Conservation (phyloP, 805 yeast species). For the Ogataea dorogensis region DNA sequence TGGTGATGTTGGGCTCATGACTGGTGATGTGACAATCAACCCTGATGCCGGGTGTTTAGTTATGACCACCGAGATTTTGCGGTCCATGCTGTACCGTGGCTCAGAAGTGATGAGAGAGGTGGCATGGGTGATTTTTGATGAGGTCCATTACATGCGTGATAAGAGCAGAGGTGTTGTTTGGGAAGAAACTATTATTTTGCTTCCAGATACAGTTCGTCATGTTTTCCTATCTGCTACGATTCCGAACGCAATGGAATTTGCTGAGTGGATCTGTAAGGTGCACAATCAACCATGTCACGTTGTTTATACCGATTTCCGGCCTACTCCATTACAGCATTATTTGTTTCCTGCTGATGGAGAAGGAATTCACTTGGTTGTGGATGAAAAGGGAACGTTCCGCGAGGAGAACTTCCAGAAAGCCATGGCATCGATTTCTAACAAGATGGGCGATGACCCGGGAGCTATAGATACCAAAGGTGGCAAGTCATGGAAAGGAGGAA, state of each 20-base stretch:
- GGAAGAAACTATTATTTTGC: conserved; percentile 96
- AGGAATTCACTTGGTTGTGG: conserved; percentile 96
- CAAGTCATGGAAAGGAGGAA: conserved; percentile 85
- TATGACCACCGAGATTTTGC: conserved; percentile 97
- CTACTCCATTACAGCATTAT: conserved; percentile 97
- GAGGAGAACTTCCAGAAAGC: conserved; percentile 99
- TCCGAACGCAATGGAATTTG: conserved; percentile 97
- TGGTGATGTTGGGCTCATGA: conserved; percentile 97
- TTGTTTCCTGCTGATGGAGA: conserved; percentile 98
- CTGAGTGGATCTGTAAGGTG: conserved; percentile 96
- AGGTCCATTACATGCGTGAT: conserved; percentile 98
- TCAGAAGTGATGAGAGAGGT: conserved; percentile 98
- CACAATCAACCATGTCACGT: conserved; percentile 98
- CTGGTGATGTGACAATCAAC: conserved; percentile 98
- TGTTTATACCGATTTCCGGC: conserved; percentile 97
- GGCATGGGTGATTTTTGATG: conserved; percentile 98
- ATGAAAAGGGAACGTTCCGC: conserved; percentile 92
- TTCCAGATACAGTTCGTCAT: conserved; percentile 94
- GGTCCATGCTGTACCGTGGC: conserved; percentile 96
- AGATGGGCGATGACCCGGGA: conserved; percentile 79
- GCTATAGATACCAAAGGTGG: conserved; percentile 55
- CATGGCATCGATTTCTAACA: conserved; percentile 87
- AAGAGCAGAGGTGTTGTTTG: conserved; percentile 98
- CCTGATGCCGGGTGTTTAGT: conserved; percentile 98
- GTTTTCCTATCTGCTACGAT: conserved; percentile 94